Base-by-base conservation (phyloP, 179 eudicot genomes). In the Drosera spatulata region DNA sequence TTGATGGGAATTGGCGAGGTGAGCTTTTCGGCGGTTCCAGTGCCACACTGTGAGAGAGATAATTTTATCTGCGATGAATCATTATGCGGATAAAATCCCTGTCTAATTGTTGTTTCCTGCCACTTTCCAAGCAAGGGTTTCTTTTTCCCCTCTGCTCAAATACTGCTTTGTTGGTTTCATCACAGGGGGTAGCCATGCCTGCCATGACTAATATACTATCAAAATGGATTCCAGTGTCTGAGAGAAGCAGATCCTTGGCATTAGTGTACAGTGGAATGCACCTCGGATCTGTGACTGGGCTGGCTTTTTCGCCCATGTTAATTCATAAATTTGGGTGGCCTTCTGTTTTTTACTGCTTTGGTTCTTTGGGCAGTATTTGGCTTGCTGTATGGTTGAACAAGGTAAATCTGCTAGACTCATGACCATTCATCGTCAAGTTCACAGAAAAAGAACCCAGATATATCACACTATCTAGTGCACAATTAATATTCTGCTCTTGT, bases 121-220 rank as follows among this genome's bases (percentile, higher is more conserved):
- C 33, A 22, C 33, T 22, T 22, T 22, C 33, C 33, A 22, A 22
- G 33, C 33, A 22, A 22, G 33, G 33, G 33, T 22, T 22, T 22
- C 33, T 22, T 22, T 22, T 22, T 5, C 48, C 4, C 13, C 22
- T 53, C 41, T 13, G 10, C 41, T 4, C 15, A 33, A 15, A 47
- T 58, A 49, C 37, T 59, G 33, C 52, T 68, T 63, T 38, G 3
- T 56, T 58, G 66, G 56, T 57, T 57, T 42, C 67, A 38, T 55
- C 44, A 15, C 80, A 93, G 99, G 99, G 99, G 67, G 99, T 93
- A 66, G 99, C 99, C 42, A 93, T 93, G 99, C 99, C 99, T 48
- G 99, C 99, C 44, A 93, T 93, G 99, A 86, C 82, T 61, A 93
- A 89, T 75, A 75, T 93, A 56, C 82, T 93, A 37, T 82, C 99